Evolutionary conservation across 2,329 filamentous ascomycete genomes (phyloP), one percentile per base, ranked within the genome.

Genomic region (Sphaerulina populicola): DNA sequence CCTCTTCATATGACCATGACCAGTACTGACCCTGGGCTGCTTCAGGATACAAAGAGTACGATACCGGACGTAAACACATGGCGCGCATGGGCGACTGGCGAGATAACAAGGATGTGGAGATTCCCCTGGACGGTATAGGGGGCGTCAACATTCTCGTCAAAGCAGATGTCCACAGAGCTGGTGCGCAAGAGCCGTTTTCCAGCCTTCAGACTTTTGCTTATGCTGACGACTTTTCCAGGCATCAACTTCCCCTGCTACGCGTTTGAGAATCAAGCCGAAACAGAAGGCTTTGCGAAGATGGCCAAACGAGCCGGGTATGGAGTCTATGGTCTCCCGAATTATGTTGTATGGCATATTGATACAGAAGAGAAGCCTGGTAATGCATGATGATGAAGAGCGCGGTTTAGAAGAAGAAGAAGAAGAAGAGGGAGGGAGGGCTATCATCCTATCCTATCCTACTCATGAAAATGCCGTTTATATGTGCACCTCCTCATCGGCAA

Each of bases 261-360:
- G 2, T 98, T 98, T 68, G 93, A 98, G 69, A 97, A 98, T 71
- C 93, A 98, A 73, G 93, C 93, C 57, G 93, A 98, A 72, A 98
- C 93, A 4, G 93, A 98, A 72, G 93, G 93, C 6, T 98, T 98
- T 66, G 93, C 93, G 35, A 95, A 94, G 70, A 98, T 98, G 93
- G 93, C 93, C 53, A 96, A 94, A 74, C 79, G 89, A 57, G 93
- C 93, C 14, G 93, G 93, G 40, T 97, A 96, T 68, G 79, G 88
- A 64, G 93, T 98, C 23, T 80, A 88, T 60, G 93, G 93, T 41
- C 75, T 98, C 50, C 93, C 91, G 38, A 98, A 98, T 69, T 98
- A 98, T 68, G 84, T 98, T 45, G 91, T 98, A 53, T 98, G 93
- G 93, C 93, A 98, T 68, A 87, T 95, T 64, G 93, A 98, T 69